Conservation (phyloP, 78 protist species). For the Dictyostelium purpureum region DNA sequence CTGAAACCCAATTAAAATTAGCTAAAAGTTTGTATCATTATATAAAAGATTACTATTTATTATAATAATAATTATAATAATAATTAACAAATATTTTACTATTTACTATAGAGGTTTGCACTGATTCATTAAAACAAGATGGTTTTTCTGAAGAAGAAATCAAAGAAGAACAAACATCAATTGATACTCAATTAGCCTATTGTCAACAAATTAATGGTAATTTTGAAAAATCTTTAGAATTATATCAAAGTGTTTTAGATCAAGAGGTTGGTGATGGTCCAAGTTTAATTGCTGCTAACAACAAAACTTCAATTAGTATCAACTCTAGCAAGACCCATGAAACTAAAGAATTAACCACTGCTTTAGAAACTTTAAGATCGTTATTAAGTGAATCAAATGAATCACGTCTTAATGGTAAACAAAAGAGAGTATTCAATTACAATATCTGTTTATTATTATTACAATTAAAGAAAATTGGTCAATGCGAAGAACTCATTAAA, state of each 20-base stretch:
- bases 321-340: not conserved
- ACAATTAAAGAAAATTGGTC: slow-evolving; percentile 35
- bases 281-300: slow-evolving; percentile 41
- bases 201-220: slow-evolving; percentile 47
- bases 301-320: not conserved
- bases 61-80: not conserved
- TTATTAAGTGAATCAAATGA: slow-evolving; percentile 4
- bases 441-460: slow-evolving; percentile 15
- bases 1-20: slow-evolving; percentile 72
- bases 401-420: slow-evolving; percentile 9
- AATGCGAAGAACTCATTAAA: slow-evolving; percentile 55
- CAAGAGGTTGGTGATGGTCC: slow-evolving; percentile 34
- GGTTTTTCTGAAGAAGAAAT: slow-evolving; percentile 63
- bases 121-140: slow-evolving; percentile 65
- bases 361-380: slow-evolving; percentile 11
- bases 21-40: slow-evolving; percentile 46
- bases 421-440: slow-evolving; percentile 10
- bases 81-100: not conserved
- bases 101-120: slow-evolving; percentile 37
- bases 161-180: slow-evolving; percentile 35
- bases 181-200: slow-evolving; percentile 46
- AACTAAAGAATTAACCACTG: not conserved
- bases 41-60: no score
- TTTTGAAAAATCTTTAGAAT: slow-evolving; percentile 10
- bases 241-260: slow-evolving; percentile 10